A percentile compares a stretch with the other conserved stretches of the same genome.
These are phyloP conservation scores for Scutellaria barbata DNA, from an alignment of 257 asterid genomes.

Conservation along the genomic window DNA sequence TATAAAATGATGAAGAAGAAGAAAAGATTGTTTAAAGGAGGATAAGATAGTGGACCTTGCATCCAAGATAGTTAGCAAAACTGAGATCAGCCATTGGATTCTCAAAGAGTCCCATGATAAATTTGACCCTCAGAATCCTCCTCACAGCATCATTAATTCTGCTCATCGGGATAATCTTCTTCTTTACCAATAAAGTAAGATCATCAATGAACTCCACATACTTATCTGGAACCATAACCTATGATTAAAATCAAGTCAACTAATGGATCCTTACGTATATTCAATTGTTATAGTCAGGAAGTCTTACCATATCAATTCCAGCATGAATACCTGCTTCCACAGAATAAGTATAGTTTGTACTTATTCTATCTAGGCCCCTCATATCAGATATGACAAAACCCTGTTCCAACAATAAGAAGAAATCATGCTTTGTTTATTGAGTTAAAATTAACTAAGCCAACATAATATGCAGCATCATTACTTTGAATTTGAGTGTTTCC, in stretches of 20 bases:
- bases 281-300: not conserved
- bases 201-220: slow-evolving; percentile 49
- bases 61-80: slow-evolving; percentile 50
- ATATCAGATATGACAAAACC: slow-evolving; percentile 80
- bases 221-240: slow-evolving; percentile 65
- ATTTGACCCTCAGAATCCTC: slow-evolving; percentile 69
- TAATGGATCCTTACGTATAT: not conserved
- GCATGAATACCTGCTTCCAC: slow-evolving; percentile 60
- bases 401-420: slow-evolving; percentile 41
- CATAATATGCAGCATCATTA: slow-evolving; percentile 24
- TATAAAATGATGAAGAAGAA: not conserved
- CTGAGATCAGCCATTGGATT: slow-evolving; percentile 59
- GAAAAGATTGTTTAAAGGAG: not conserved
- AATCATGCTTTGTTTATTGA: slow-evolving; percentile 13
- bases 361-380: slow-evolving; percentile 70
- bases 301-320: slow-evolving; percentile 74
- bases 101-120: slow-evolving; percentile 67
- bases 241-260: not conserved
- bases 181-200: slow-evolving; percentile 50
- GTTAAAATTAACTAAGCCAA: not conserved
- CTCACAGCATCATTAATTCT: slow-evolving; percentile 69
- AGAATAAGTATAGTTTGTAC: slow-evolving; percentile 63
- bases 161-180: slow-evolving; percentile 54
- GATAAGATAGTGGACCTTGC: slow-evolving; percentile 40
- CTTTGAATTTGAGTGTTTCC: slow-evolving; percentile 54